phyloP scores from a whole-genome alignment of 140 eudicot genomes.

The Bidens hawaiensis region DNA sequence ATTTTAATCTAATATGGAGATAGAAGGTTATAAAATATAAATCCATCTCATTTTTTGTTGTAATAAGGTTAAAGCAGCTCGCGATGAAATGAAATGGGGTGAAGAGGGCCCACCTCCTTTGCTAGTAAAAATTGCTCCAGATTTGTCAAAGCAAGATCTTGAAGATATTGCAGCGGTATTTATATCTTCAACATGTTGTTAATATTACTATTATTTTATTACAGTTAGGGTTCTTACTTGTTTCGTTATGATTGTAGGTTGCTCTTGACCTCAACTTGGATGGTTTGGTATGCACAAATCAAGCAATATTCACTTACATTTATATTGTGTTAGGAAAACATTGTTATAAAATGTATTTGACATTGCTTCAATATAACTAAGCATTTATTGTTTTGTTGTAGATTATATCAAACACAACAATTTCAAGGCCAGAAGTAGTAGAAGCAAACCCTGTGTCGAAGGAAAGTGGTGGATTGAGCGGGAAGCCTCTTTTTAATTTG shows the following conservation, averaged over 20 bases:
- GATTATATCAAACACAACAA: constrained; percentile 91
- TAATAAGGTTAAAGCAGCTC: constrained; percentile 87
- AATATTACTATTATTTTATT: not conserved
- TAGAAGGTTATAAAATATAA: not conserved
- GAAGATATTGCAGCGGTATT: constrained; percentile 96
- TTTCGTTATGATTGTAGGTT: constrained; percentile 47
- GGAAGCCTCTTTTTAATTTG: constrained; percentile 77
- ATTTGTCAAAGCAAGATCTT: constrained; percentile 89
- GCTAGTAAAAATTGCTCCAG: constrained; percentile 97
- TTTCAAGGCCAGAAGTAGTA: constrained; percentile 77
- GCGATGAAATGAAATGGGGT: constrained; percentile 98
- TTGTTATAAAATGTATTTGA: not conserved
- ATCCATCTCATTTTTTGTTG: not conserved
- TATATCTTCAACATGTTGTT: constrained; percentile 1
- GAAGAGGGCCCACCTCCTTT: constrained; percentile 97
- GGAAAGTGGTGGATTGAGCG: constrained; percentile 94
- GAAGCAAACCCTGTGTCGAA: constrained; percentile 52
- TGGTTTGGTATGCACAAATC: constrained; percentile 63
- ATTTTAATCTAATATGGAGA: not conserved
- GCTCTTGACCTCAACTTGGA: constrained; percentile 89
- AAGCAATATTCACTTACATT: not conserved
- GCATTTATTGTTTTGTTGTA: constrained; percentile 18
- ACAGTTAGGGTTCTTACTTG: constrained; percentile 16
- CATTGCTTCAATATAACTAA: constrained; percentile 1
- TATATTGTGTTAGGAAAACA: not conserved